Evolutionary conservation across 1,284 basidiomycete species (phyloP).

Genomic region (Leccinum pseudoinsigne): DNA sequence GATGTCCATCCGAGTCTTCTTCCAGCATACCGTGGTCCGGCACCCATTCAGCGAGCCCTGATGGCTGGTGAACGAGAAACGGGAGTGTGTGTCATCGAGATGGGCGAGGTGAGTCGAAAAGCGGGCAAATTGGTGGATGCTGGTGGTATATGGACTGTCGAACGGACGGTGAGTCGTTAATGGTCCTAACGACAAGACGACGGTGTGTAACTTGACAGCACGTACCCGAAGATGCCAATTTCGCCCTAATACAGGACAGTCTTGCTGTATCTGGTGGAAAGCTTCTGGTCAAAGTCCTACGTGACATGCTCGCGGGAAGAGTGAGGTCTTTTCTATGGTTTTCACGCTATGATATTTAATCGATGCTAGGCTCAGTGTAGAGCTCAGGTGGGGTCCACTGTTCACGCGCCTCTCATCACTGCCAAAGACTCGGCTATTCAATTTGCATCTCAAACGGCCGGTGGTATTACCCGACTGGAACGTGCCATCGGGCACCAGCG

Average conservation of each 20-base stretch:
- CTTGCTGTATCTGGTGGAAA: constrained; percentile 70
- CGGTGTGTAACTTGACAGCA: constrained; percentile 33
- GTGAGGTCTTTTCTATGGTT: constrained; percentile 30
- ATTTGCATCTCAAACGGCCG: constrained; percentile 58
- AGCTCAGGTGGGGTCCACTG: constrained; percentile 46
- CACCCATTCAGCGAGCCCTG: constrained; percentile 89
- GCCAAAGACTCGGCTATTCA: constrained; percentile 51
- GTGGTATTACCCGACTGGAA: constrained; percentile 55
- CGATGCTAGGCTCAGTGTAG: constrained; percentile 42
- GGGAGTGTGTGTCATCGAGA: constrained; percentile 60
- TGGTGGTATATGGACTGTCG: constrained; percentile 57
- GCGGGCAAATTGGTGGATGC: constrained; percentile 41
- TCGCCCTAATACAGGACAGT: constrained; percentile 53
- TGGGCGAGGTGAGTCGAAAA: constrained; percentile 39
- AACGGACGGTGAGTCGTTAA: constrained; percentile 33
- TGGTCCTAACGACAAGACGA: constrained; percentile 36
- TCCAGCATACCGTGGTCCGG: constrained; percentile 88
- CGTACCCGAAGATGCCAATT: constrained; percentile 43
- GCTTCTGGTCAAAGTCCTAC: constrained; percentile 64
- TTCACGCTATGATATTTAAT: constrained; percentile 20
- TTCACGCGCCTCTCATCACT: constrained; percentile 32
- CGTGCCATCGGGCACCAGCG: constrained; percentile 56
- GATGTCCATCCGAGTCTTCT: constrained; percentile 94
- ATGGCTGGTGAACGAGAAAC: constrained; percentile 44
- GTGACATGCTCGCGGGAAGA: constrained; percentile 52